Evolutionary conservation across 805 yeast species (phyloP).

Genomic region (Barnettozyma salicaria): DNA sequence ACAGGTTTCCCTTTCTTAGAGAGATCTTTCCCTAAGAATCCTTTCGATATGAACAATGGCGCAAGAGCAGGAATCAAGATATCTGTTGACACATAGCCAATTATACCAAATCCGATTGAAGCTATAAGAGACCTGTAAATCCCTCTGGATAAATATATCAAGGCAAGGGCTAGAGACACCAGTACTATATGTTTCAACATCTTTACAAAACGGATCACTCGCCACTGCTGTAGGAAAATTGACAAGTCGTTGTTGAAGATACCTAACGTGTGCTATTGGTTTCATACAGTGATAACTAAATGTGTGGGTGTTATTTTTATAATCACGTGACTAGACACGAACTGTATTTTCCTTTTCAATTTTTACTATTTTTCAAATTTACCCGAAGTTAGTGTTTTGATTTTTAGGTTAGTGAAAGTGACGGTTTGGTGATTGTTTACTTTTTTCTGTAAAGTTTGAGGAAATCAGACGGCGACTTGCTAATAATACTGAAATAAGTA

Average conservation of each 20-base stretch:
- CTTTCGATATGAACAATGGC: constrained; percentile 62
- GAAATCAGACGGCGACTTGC: no score
- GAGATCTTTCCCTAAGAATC: constrained; percentile 80
- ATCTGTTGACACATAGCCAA: constrained; percentile 59
- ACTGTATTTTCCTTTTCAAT: background rate
- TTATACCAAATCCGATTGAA: constrained; percentile 57
- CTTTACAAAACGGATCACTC: no score
- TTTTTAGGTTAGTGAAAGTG: no score
- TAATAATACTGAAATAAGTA: no score
- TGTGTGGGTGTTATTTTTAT: constrained; percentile 1
- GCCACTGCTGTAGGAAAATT: background rate
- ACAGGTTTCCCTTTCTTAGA: constrained; percentile 70
- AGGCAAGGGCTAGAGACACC: constrained; percentile 9
- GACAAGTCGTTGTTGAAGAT: no score
- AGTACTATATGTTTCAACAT: no score
- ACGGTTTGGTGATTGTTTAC: background rate
- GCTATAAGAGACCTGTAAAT: constrained; percentile 30
- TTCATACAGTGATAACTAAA: background rate
- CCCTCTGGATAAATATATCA: constrained; percentile 21
- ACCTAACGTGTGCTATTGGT: background rate
- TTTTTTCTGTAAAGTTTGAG: no score
- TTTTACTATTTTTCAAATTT: background rate
- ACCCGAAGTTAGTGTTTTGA: background rate
- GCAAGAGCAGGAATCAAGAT: constrained; percentile 65
- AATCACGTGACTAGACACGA: background rate